Percentiles rank a stretch among this genome's conserved stretches.
Conservation (phyloP, 2,329 filamentous ascomycete genomes). For the Alternaria dauci region DNA sequence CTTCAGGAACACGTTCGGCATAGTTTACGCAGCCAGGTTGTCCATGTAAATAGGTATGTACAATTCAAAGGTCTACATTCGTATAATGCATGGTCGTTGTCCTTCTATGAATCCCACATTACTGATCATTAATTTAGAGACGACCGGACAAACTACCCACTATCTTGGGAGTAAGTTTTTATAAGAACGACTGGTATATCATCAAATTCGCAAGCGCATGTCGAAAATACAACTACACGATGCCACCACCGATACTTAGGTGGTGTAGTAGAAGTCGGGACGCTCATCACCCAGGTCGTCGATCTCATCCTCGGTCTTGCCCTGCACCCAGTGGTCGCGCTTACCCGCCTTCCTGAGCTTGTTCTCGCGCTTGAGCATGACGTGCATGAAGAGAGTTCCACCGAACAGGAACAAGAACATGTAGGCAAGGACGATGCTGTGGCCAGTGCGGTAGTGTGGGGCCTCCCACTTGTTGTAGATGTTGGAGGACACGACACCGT, state of each 20-base stretch:
- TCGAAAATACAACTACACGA: neutral
- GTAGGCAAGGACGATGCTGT: slow-evolving; percentile 78
- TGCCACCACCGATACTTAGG: slow-evolving; percentile 49
- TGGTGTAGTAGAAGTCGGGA: slow-evolving; percentile 74
- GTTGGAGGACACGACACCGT: slow-evolving; percentile 84
- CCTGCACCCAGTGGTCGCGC: slow-evolving; percentile 72
- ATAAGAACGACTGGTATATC: neutral
- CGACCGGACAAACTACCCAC: neutral
- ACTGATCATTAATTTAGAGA: neutral
- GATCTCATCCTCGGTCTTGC: slow-evolving; percentile 70
- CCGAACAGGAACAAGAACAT: slow-evolving; percentile 74
- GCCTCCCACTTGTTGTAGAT: slow-evolving; percentile 71
- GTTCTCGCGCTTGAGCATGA: slow-evolving; percentile 73
- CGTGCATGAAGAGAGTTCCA: slow-evolving; percentile 72
- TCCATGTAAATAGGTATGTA: neutral
- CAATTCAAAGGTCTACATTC: neutral
- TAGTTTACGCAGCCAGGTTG: neutral
- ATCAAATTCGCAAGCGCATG: neutral
- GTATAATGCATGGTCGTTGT: neutral
- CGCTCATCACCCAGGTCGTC: slow-evolving; percentile 73
- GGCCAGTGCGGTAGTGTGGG: slow-evolving; percentile 76
- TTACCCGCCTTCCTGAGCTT: slow-evolving; percentile 68
- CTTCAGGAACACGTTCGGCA: neutral
- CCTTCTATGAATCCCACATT: neutral
- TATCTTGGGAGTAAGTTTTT: neutral